Conservation (phyloP, 2,329 filamentous ascomycete species). For the Aspergillus pseudoviridinutans region DNA sequence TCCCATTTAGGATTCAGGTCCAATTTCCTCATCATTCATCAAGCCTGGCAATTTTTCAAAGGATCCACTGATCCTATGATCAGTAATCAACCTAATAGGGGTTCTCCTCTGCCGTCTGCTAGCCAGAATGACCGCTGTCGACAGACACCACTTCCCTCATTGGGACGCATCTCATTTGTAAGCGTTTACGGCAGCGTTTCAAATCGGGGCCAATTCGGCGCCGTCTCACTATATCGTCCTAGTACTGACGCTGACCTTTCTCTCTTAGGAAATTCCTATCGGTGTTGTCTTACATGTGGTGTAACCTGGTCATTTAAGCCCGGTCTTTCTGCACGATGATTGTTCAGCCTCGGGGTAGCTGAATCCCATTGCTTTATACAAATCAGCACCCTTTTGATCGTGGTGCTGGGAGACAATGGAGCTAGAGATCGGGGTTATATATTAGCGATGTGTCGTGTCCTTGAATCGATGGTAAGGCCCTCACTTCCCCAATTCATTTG, state of each 20-base stretch:
- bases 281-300: background rate
- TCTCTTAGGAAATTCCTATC: background rate
- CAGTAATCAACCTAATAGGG: background rate
- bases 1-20: background rate
- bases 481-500: background rate
- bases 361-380: background rate
- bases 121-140: background rate
- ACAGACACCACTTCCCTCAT: background rate
- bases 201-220: background rate
- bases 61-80: too few species aligned
- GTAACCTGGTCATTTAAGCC: background rate
- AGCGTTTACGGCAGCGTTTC: background rate
- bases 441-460: background rate
- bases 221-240: background rate
- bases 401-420: background rate
- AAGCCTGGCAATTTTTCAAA: too few species aligned
- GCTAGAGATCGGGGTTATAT: background rate
- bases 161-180: background rate
- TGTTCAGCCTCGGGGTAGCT: background rate
- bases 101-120: background rate
- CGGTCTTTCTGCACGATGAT: background rate
- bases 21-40: too few species aligned
- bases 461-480: background rate
- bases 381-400: background rate
- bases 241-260: background rate